phyloP scores from a whole-genome alignment of 148 eudicot genomes.

The Chenopodium quinoa region DNA sequence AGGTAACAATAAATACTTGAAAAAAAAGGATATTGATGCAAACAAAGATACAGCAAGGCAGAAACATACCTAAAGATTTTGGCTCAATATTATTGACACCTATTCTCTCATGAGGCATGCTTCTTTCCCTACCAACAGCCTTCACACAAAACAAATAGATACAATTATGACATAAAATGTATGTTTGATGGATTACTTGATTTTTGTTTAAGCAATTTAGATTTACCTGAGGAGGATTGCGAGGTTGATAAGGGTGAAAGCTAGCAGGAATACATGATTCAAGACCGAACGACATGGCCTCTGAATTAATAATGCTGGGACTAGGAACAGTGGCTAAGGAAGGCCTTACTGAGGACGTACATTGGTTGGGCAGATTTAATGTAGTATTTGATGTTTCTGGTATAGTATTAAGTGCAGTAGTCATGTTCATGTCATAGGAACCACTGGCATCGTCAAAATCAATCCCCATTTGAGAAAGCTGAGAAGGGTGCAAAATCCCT shows the following conservation, averaged over 20 bases:
- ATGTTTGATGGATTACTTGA: background rate
- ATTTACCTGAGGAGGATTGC: constrained; percentile 40
- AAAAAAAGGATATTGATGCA: background rate
- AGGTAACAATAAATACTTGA: background rate
- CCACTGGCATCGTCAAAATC: constrained; percentile 34
- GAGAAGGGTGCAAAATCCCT: constrained; percentile 48
- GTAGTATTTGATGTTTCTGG: constrained; percentile 28
- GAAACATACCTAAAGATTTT: constrained; percentile 38
- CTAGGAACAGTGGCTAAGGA: constrained; percentile 22
- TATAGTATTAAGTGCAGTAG: constrained; percentile 25
- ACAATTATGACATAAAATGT: too few species aligned
- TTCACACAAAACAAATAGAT: constrained; percentile 23
- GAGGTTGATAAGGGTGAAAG: constrained; percentile 31
- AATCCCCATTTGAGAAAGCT: constrained; percentile 48
- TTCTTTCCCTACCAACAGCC: constrained; percentile 38
- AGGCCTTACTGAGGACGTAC: constrained; percentile 29
- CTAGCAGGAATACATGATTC: constrained; percentile 34
- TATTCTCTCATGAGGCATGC: constrained; percentile 27
- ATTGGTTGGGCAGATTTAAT: constrained; percentile 32
- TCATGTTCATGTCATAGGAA: constrained; percentile 24
- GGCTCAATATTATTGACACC: constrained; percentile 19
- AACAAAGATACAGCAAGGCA: background rate
- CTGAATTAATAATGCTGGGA: constrained; percentile 30
- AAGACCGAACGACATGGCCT: constrained; percentile 28
- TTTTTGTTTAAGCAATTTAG: background rate